A percentile compares a stretch with the other conserved stretches of the same genome.
Evolutionary conservation across 768 basidiomycete genomes (phyloP).

Genomic region (Tremella yokohamensis): DNA sequence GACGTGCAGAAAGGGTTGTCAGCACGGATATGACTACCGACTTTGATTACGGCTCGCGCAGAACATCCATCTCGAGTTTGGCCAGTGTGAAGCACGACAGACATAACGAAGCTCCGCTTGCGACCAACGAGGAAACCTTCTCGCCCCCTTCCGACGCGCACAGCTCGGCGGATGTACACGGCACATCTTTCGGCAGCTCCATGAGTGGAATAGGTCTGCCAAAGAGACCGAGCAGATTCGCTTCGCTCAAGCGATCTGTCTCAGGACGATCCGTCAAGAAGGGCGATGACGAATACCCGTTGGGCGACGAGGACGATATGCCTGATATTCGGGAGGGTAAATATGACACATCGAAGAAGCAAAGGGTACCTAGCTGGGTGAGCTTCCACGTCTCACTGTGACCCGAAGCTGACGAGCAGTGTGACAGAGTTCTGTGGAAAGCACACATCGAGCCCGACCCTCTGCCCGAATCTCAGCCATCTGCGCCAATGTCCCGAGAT

Average conservation of each 20-base stretch:
- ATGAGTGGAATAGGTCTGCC: not conserved
- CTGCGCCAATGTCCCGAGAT: constrained; percentile 10
- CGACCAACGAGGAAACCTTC: not conserved
- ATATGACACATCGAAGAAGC: constrained; percentile 50
- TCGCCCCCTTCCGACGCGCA: constrained; percentile 1
- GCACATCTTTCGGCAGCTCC: not conserved
- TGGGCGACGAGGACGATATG: constrained; percentile 11
- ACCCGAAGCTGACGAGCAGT: constrained; percentile 24
- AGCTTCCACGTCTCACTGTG: constrained; percentile 12
- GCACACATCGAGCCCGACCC: constrained; percentile 37
- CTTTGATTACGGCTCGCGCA: constrained; percentile 16
- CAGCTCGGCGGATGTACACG: not conserved
- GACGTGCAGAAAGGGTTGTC: not conserved
- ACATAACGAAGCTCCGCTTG: not conserved
- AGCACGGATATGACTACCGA: constrained; percentile 12
- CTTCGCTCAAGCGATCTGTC: constrained; percentile 32
- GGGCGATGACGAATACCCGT: constrained; percentile 19
- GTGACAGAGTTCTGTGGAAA: constrained; percentile 51
- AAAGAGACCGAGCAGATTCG: constrained; percentile 13
- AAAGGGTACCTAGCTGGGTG: constrained; percentile 51
- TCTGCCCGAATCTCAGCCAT: constrained; percentile 3
- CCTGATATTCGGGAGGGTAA: constrained; percentile 45
- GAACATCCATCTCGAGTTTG: constrained; percentile 29
- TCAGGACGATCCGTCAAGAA: constrained; percentile 24
- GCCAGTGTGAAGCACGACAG: constrained; percentile 7